Conservation (phyloP, 495 filamentous ascomycete species). For the Tuber borchii region DNA sequence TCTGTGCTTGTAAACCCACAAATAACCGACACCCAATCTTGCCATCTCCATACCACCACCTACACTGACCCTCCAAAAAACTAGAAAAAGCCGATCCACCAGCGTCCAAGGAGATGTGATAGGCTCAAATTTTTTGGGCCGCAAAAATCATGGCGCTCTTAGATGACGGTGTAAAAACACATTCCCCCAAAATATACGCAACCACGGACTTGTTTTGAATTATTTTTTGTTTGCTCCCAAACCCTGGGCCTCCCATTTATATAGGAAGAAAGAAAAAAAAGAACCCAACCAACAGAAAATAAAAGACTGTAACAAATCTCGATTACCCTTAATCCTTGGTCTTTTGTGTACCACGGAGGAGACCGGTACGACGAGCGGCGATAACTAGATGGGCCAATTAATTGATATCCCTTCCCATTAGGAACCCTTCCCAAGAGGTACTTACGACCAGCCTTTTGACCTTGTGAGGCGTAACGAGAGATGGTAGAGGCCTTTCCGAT, state of each 20-base stretch:
- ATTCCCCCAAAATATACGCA: neutral
- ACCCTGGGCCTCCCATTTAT: conserved; percentile 1
- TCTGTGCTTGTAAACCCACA: neutral
- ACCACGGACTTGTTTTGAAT: conserved; percentile 1
- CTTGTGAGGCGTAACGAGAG: conserved; percentile 89
- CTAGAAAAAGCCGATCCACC: neutral
- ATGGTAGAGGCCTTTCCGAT: conserved; percentile 99
- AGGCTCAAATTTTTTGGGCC: neutral
- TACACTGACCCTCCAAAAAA: neutral
- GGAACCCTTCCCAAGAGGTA: conserved; percentile 10
- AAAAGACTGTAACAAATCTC: conserved; percentile 32
- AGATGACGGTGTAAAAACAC: neutral
- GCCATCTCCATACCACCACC: neutral
- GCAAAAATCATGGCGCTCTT: neutral
- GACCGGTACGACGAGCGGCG: conserved; percentile 95
- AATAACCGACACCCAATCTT: neutral
- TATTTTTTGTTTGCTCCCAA: conserved; percentile 23
- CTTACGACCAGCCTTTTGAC: conserved; percentile 88
- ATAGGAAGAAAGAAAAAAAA: conserved; percentile 16
- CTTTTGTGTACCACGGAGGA: conserved; percentile 99
- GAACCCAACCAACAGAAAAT: conserved; percentile 35
- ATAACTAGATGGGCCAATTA: conserved; percentile 54
- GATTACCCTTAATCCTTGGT: conserved; percentile 70
- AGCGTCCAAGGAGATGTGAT: neutral
- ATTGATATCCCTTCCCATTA: neutral